These are phyloP conservation scores for Phlebiopsis flavidoalba DNA, from an alignment of 768 basidiomycete genomes.

Conservation along the genomic window DNA sequence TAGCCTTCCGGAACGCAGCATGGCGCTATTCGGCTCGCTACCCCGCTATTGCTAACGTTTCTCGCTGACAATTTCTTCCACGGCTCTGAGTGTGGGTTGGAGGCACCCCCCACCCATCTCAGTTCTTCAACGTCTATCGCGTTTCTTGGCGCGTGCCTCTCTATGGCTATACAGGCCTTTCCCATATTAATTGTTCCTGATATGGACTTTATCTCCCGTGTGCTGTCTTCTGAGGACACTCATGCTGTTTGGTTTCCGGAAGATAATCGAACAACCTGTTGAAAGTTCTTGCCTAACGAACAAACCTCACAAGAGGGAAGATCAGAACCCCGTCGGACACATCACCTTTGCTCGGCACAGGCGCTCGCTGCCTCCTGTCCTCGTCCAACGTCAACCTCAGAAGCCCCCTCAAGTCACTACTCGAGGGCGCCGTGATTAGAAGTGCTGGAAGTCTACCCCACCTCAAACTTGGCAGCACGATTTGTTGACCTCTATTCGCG, in stretches of 20 bases:
- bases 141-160: conserved; percentile 53
- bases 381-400: no score
- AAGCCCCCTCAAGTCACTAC: no score
- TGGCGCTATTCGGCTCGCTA: conserved; percentile 79
- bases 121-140: conserved; percentile 42
- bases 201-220: no score
- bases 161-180: conserved; percentile 44
- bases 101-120: no score
- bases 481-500: conserved; percentile 44
- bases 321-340: background rate
- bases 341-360: background rate
- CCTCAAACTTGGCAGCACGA: conserved; percentile 28
- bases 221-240: conserved; percentile 15
- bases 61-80: conserved; percentile 63
- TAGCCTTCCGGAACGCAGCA: conserved; percentile 61
- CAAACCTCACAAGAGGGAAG: no score
- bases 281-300: no score
- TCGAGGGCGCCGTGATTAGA: conserved; percentile 12
- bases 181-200: conserved; percentile 51
- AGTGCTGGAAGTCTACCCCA: background rate
- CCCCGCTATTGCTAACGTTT: conserved; percentile 66
- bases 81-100: conserved; percentile 8
- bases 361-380: background rate
- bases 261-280: no score
- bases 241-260: no score